Evolutionary conservation across 352 stramenopile species (phyloP).

Genomic region (Pythium graminicola): DNA sequence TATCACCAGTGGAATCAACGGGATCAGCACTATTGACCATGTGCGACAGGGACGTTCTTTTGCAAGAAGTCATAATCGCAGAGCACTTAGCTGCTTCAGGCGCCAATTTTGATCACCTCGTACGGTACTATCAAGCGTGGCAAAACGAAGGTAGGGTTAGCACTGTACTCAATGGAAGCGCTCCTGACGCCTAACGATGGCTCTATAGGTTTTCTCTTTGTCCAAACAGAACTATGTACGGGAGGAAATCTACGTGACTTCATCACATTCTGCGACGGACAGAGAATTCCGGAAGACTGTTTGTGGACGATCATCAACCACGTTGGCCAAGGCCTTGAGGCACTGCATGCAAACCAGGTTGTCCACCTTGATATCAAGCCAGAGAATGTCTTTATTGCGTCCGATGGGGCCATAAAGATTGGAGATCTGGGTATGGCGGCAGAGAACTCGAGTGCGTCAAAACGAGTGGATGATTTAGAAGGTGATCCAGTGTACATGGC

Average conservation of each 20-base stretch:
- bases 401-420: slow-evolving; percentile 65
- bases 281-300: slow-evolving; percentile 40
- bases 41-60: slow-evolving; percentile 37
- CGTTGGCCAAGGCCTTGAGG: slow-evolving; percentile 65
- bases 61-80: slow-evolving; percentile 60
- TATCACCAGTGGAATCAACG: not conserved
- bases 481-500: slow-evolving; percentile 92
- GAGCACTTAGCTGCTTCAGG: slow-evolving; percentile 31
- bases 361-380: slow-evolving; percentile 97
- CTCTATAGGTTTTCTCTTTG: slow-evolving; percentile 75
- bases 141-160: slow-evolving; percentile 70
- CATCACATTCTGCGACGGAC: slow-evolving; percentile 27
- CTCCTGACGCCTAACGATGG: not conserved
- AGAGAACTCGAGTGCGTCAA: slow-evolving; percentile 28
- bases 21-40: not conserved
- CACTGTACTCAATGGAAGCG: not conserved
- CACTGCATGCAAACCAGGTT: slow-evolving; percentile 86
- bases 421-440: slow-evolving; percentile 92
- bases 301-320: slow-evolving; percentile 78
- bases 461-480: slow-evolving; percentile 70
- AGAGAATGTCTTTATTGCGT: slow-evolving; percentile 92
- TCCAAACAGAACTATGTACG: slow-evolving; percentile 93
- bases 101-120: slow-evolving; percentile 77
- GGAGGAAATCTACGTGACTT: slow-evolving; percentile 82
- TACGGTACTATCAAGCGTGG: slow-evolving; percentile 94